Base-by-base conservation (phyloP, 345 rosid species). In the Sapria himalayana region DNA sequence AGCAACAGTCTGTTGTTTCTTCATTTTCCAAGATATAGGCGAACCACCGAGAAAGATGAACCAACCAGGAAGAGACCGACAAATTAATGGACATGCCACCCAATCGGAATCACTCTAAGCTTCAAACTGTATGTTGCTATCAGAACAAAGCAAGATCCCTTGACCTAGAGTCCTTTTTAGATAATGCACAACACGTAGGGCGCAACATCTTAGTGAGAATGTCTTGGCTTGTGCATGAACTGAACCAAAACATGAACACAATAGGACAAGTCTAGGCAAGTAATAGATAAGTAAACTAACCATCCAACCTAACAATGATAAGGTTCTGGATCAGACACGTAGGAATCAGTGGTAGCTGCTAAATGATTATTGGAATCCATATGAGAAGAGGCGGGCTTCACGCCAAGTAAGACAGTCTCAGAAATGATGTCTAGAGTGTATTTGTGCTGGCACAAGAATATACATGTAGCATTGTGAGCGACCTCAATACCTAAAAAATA, bases 401-500 rank as follows among this genome's bases (percentile, higher is more conserved):
- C 7, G 6, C 14, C 14, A 20, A 47, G 25, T 7, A 47, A 11
- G 9, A 5, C 4, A 1, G 22, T 7, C 13, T 13, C 1, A 29
- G 21, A 7, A 2, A 22, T 5, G n/a, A 39, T 16, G 29, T 34
- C 36, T 2, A 36, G 22, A 0, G 7, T 17, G 19, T 33, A 33
- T 24, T 55, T 55, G 3, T 2, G 49, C 7, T 55, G 39, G 14
- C 15, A 15, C 2, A 42, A 31, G 6, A 41, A 37, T 7, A 45
- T 6, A 5, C 51, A 48, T 14, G 0, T 9, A 20, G 12, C 17
- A 9, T 16, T 15, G 4, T 0, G 22, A 8, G 53, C 47, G 3
- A 55, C 43, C 15, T 55, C 23, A 4, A 48, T 25, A 4, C 38
- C 15, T 3, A 55, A 8, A 27, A 48, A 55, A 42, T 27, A 29